Conservation (phyloP, 257 asterid species). For the Verbena officinalis region DNA sequence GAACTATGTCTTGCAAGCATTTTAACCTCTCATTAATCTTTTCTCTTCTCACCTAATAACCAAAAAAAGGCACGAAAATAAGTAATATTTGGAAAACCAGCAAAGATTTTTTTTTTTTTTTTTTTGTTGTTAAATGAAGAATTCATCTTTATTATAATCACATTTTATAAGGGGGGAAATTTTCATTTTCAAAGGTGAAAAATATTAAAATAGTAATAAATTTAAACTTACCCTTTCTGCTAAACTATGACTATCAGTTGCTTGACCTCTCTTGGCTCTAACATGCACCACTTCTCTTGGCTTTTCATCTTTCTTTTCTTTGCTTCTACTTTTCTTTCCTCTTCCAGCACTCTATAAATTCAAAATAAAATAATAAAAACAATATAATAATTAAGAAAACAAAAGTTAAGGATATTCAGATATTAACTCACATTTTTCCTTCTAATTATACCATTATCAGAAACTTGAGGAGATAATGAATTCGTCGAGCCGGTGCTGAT, state of each 20-base stretch:
- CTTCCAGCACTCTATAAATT: slow-evolving; percentile 48
- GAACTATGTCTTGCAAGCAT: slow-evolving; percentile 87
- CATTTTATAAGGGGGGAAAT: too few relatives aligned
- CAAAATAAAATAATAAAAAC: neutral
- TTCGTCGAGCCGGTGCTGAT: slow-evolving; percentile 41
- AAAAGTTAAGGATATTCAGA: too few relatives aligned
- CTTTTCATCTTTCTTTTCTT: slow-evolving; percentile 39
- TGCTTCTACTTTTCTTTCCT: slow-evolving; percentile 52
- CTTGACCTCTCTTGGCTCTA: slow-evolving; percentile 90
- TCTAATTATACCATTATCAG: slow-evolving; percentile 40
- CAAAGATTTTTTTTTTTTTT: neutral
- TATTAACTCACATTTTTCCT: slow-evolving; percentile 49
- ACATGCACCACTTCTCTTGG: slow-evolving; percentile 77
- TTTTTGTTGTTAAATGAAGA: too few relatives aligned
- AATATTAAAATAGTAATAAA: neutral
- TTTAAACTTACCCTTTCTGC: slow-evolving; percentile 73
- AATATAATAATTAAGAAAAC: neutral
- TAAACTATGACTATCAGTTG: slow-evolving; percentile 90
- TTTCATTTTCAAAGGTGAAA: neutral
- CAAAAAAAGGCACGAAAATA: slow-evolving; percentile 3
- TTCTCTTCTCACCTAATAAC: slow-evolving; percentile 74
- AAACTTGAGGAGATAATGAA: slow-evolving; percentile 57
- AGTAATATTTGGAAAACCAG: neutral
- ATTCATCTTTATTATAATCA: too few relatives aligned
- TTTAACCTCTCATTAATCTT: slow-evolving; percentile 77